Evolutionary conservation across 371 early-diverging fungal species (phyloP).

Genomic region (Gilbertella persicaria): DNA sequence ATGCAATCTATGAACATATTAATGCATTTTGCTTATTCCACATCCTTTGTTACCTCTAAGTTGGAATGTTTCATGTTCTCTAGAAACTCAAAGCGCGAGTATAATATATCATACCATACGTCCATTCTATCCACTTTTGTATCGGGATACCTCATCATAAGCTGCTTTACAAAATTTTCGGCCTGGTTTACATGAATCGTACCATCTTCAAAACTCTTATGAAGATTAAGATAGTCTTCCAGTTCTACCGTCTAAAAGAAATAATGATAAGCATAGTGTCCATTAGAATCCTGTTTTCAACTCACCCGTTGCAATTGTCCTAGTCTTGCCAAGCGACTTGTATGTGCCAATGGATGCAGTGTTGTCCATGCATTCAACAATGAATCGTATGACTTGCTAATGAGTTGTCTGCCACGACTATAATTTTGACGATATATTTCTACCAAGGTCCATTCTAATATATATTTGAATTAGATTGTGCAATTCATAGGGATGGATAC

Average conservation of each 20-base stretch:
- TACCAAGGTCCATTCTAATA: conserved; percentile 52
- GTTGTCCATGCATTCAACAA: conserved; percentile 57
- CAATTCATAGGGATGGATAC: background rate
- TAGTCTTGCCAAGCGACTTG: conserved; percentile 48
- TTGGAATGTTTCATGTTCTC: conserved; percentile 15
- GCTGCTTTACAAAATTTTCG: conserved; percentile 15
- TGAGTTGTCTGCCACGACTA: conserved; percentile 53
- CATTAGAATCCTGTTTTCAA: background rate
- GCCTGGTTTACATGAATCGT: background rate
- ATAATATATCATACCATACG: conserved; percentile 54
- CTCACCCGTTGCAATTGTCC: conserved; percentile 56
- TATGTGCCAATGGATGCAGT: conserved; percentile 56
- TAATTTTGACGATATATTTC: conserved; percentile 47
- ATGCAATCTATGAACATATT: background rate
- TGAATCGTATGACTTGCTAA: conserved; percentile 52
- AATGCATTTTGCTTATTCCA: background rate
- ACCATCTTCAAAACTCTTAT: conserved; percentile 36
- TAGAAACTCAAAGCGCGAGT: conserved; percentile 35
- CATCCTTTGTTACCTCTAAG: background rate
- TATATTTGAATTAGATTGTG: background rate
- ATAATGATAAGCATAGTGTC: background rate
- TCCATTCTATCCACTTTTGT: conserved; percentile 43
- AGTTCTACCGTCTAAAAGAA: conserved; percentile 57
- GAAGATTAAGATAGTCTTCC: conserved; percentile 56
- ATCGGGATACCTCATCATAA: conserved; percentile 37